Conservation (phyloP, 352 stramenopile species). For the Globisporangium splendens region DNA sequence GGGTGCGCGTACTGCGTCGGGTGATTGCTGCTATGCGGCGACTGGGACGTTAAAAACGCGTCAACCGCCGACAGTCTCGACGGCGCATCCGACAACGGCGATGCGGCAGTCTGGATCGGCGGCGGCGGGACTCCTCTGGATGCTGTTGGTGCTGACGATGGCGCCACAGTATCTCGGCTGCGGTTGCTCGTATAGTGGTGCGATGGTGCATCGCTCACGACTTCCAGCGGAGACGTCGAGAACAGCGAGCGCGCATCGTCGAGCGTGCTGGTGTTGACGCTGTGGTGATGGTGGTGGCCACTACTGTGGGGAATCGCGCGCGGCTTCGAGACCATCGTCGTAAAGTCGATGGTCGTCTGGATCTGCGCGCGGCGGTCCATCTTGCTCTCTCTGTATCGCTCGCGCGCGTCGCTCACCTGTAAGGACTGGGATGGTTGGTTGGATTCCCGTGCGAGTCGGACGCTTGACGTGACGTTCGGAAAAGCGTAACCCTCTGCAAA, state of each 20-base stretch:
- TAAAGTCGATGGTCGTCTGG: neutral
- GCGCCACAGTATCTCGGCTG: neutral
- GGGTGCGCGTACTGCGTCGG: conserved; percentile 19
- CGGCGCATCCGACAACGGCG: conserved; percentile 4
- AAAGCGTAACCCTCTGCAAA: no score
- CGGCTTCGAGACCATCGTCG: neutral
- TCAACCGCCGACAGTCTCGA: conserved; percentile 6
- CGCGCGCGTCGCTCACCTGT: no score
- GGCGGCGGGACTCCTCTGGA: conserved; percentile 1
- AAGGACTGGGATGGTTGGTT: no score
- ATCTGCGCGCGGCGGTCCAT: conserved; percentile 4
- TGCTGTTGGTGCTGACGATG: conserved; percentile 11
- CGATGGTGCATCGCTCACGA: neutral
- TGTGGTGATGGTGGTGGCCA: neutral
- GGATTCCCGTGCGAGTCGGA: no score
- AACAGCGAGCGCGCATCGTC: neutral
- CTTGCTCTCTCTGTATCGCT: conserved; percentile 3
- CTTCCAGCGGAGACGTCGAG: neutral
- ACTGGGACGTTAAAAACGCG: conserved; percentile 3
- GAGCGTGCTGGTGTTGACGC: neutral
- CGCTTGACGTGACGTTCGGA: no score
- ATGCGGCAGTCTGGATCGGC: neutral
- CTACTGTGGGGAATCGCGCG: neutral
- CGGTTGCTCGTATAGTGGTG: neutral
- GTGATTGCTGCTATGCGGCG: conserved; percentile 10